Evolutionary conservation across 2,329 filamentous ascomycete species (phyloP).

Genomic region (Cladophialophora exuberans): DNA sequence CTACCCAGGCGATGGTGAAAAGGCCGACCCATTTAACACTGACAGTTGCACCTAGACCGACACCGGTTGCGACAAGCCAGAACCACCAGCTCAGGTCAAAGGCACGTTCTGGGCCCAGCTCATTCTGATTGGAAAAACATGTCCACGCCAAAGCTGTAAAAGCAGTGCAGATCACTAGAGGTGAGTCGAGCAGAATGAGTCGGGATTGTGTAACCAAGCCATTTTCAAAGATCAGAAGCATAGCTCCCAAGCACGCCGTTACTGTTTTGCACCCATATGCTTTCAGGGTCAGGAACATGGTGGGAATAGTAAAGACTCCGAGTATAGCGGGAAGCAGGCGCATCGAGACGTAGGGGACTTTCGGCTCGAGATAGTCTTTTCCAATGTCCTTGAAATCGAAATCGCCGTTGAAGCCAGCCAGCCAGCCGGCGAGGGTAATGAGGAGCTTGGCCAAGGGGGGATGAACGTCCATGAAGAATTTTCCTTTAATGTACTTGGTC

Average conservation of each 20-base stretch:
- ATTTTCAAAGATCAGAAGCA: slow-evolving; percentile 93
- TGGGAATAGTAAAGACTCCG: slow-evolving; percentile 84
- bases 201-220: slow-evolving; percentile 93
- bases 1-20: slow-evolving; percentile 98
- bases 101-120: slow-evolving; percentile 84
- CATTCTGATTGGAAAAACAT: slow-evolving; percentile 95
- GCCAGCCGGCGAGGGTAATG: slow-evolving; percentile 90
- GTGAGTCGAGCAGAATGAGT: slow-evolving; percentile 93
- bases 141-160: slow-evolving; percentile 88
- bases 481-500: slow-evolving; percentile 98
- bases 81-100: slow-evolving; percentile 97
- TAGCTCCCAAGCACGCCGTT: slow-evolving; percentile 80
- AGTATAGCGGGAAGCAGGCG: slow-evolving; percentile 87
- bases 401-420: slow-evolving; percentile 90
- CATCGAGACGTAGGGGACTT: slow-evolving; percentile 97
- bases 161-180: slow-evolving; percentile 89
- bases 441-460: slow-evolving; percentile 95
- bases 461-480: slow-evolving; percentile 99
- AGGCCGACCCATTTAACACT: slow-evolving; percentile 99
- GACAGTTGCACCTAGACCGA: slow-evolving; percentile 84
- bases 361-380: slow-evolving; percentile 94
- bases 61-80: slow-evolving; percentile 84
- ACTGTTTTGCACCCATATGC: slow-evolving; percentile 84
- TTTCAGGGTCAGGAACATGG: slow-evolving; percentile 94
- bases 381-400: slow-evolving; percentile 99